Conservation (phyloP, 495 filamentous ascomycete species). For the Chaetomidium leptoderma region DNA sequence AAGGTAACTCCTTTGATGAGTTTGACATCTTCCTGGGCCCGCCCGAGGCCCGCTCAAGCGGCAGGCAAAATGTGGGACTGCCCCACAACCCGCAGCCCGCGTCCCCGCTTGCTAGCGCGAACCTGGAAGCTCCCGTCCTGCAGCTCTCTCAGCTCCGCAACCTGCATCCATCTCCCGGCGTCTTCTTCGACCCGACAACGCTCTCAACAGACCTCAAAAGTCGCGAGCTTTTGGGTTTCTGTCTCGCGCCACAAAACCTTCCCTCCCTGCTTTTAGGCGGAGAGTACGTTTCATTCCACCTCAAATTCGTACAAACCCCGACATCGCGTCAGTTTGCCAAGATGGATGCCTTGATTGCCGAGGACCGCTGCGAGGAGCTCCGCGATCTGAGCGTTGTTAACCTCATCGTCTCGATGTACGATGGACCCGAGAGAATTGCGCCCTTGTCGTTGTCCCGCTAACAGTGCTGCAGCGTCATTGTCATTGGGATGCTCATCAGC, state of each 20-base stretch:
- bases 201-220: neutral
- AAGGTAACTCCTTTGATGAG: too few relatives aligned
- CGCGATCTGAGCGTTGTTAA: slow-evolving; percentile 54
- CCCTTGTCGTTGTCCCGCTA: slow-evolving; percentile 3
- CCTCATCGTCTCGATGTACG: slow-evolving; percentile 59
- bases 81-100: neutral
- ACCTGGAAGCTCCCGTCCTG: neutral
- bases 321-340: neutral
- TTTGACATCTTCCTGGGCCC: neutral
- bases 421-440: neutral
- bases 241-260: neutral
- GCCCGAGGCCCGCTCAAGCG: neutral
- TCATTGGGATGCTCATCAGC: slow-evolving; percentile 86
- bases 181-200: neutral
- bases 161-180: neutral
- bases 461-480: slow-evolving; percentile 59
- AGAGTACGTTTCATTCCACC: neutral
- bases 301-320: neutral
- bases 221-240: neutral
- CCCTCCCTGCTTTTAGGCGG: neutral
- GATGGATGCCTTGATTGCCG: slow-evolving; percentile 36
- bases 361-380: slow-evolving; percentile 48
- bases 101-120: neutral
- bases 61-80: neutral
- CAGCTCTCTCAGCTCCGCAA: neutral